Evolutionary conservation across 2,329 filamentous ascomycete species (phyloP), one percentile per base, ranked within the genome.

Genomic region (Sporothrix pseudoabietina): DNA sequence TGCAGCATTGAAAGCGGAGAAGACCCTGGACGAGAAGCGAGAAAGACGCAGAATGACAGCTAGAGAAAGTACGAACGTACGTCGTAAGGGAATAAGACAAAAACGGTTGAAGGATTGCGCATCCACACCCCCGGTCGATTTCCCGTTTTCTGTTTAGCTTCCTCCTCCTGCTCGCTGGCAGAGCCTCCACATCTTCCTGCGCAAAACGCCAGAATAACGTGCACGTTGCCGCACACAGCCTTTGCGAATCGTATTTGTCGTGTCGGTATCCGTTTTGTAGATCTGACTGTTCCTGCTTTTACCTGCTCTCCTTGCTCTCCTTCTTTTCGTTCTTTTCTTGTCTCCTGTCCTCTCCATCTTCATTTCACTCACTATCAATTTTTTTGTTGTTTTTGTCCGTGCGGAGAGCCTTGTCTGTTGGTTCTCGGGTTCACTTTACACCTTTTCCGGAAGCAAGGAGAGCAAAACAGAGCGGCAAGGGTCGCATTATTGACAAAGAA

Each of bases 381-480:
- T 49, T 49, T 70, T 57, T 69, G 47, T 71, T 71, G 54, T 10
- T 19, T 19, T 69, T 19, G 59, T 70, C 59, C 55, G 72, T 65
- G 35, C 32, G 55, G 47, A 41, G 41, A 70, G 16, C 14, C 39
- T 63, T 57, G 66, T 57, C 49, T 59, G 69, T 71, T 61, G 69
- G 69, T 57, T 54, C 19, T 59, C 14, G 22, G 26, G 55, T 35
- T 4, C 30, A 35, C 12, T 49, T 49, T 19, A 32, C 35, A 59
- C 71, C 71, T 22, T 68, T 72, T 72, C 71, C 71, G 71, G 71
- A 68, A 54, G 59, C 70, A 55, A 63, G 57, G 26, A 59, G 44
- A 49, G 44, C 44, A 44, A 44, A 14, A 44, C 41, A 44, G 66
- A 54, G 49, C 26, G 8, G 39, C 39, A 47, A 47, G 19, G 39